Conservation (phyloP, 768 basidiomycete species). For the Pisolithus tinctorius region DNA sequence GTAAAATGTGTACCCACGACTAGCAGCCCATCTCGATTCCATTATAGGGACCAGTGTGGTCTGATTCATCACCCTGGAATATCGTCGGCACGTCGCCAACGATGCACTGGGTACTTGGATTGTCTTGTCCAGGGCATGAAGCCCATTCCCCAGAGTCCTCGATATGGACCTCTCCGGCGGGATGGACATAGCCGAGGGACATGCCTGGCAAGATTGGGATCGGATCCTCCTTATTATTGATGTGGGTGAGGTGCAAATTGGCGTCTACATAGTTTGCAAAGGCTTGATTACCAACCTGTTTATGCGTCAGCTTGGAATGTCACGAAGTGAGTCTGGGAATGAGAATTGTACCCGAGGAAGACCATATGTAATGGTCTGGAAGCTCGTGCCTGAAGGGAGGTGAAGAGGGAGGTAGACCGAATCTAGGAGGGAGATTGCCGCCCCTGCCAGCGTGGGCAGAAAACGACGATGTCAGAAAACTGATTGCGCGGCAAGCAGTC, state of each 20-base stretch:
- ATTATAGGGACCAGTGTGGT: conserved; percentile 42
- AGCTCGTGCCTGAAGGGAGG: conserved; percentile 26
- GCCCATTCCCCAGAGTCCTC: conserved; percentile 42
- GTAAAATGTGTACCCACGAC: not conserved
- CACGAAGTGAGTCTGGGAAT: not conserved
- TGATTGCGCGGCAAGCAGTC: not conserved
- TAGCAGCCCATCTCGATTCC: conserved; percentile 14
- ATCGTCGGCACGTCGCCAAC: conserved; percentile 30
- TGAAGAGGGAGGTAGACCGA: conserved; percentile 33
- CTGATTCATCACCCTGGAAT: conserved; percentile 28
- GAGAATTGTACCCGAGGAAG: conserved; percentile 28
- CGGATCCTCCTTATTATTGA: conserved; percentile 43
- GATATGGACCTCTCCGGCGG: conserved; percentile 37
- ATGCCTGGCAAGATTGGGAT: conserved; percentile 27
- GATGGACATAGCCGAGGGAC: conserved; percentile 33
- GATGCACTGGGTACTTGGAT: conserved; percentile 32
- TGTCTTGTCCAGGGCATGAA: conserved; percentile 56
- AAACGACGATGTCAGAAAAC: not conserved
- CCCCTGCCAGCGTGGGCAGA: conserved; percentile 8
- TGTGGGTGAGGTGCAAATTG: conserved; percentile 28
- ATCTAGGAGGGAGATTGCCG: conserved; percentile 40
- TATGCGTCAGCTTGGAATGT: conserved; percentile 1
- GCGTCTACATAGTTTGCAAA: conserved; percentile 39
- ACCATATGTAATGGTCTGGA: conserved; percentile 35
- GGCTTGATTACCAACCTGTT: conserved; percentile 33